Base-by-base conservation (phyloP, 352 stramenopile genomes). In the Pythium volutum region DNA sequence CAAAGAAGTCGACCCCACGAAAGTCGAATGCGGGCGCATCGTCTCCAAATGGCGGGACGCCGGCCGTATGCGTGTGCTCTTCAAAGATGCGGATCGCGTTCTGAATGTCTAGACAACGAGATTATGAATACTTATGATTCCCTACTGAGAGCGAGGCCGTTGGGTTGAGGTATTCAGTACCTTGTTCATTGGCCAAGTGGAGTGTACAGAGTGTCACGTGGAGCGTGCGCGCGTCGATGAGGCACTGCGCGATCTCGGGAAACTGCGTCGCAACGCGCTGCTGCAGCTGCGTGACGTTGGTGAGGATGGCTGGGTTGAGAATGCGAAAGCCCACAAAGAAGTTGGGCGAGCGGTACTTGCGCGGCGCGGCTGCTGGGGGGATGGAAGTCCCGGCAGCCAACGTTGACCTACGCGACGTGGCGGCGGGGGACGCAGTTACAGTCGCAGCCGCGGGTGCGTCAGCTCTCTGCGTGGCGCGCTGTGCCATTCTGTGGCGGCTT, bases 1-100 rank as follows among this genome's bases (percentile, higher is more conserved):
- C 70, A 48, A 83, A 83, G 55, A 80, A 83, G 15, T 45, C 59
- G 62, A 74, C 71, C 2, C 55, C 58, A 31, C 23, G 66, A 36
- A 80, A 70, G 12, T 61, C 38, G n/a, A 79, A 70, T 15, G 43
- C 38, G 0, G 74, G 71, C 0, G 42, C 29, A 0, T 47, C 57
- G 14, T 43, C 49, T 2, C 23, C 39, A 46, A 68, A 59, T 29
- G 25, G 38, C 16, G 46, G 52, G 11, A 41, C 3, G 14, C 15
- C 27, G n/a, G 27, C 20, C 29, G 2, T 11, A 15, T 61, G 23
- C 2, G 31, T 20, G 29, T 29, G 10, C n/a, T 51, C 54, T 23
- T 53, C 29, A 16, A 61, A 12, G 20, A 60, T 27, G 20, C 53
- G 53, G 23, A 33, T 22, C 3, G 53, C 53, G 15, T 43, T 16